Conservation (phyloP, 2,329 filamentous ascomycete genomes). For the Ophidiomyces ophidiicola region DNA sequence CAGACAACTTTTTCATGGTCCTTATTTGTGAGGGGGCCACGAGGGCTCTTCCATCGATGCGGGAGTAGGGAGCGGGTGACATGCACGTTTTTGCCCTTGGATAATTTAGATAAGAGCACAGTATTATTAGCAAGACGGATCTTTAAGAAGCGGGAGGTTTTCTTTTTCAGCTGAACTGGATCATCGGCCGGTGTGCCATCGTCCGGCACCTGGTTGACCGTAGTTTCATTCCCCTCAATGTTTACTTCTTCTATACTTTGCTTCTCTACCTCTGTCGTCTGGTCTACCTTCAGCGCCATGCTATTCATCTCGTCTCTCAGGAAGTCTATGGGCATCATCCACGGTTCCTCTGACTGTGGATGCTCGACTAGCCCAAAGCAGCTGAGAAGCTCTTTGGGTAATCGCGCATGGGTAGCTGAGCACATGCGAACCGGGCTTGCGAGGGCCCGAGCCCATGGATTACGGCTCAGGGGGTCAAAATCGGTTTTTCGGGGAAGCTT, state of each 20-base stretch:
- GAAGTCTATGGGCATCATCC: conserved; percentile 26
- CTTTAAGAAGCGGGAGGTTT: background rate
- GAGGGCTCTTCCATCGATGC: conserved; percentile 26
- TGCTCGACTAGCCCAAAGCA: conserved; percentile 28
- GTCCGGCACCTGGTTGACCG: background rate
- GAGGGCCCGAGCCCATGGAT: conserved; percentile 32
- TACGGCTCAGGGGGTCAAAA: conserved; percentile 23
- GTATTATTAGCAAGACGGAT: conserved; percentile 6
- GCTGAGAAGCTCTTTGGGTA: conserved; percentile 26
- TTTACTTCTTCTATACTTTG: background rate
- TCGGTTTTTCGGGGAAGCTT: conserved; percentile 12
- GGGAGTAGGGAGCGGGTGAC: conserved; percentile 21
- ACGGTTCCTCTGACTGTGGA: conserved; percentile 20
- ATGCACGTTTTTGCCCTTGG: background rate
- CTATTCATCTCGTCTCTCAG: conserved; percentile 23
- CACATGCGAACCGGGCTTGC: conserved; percentile 29
- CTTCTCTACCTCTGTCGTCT: conserved; percentile 3
- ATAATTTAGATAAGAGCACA: background rate
- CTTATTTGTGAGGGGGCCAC: conserved; percentile 19
- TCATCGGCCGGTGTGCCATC: background rate
- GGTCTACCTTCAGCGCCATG: conserved; percentile 1
- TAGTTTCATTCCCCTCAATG: background rate
- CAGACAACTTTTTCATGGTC: conserved; percentile 30
- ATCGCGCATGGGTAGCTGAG: conserved; percentile 21
- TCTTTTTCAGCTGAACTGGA: background rate